Conservation (phyloP, 768 basidiomycete species). For the Lactarius evosmus region DNA sequence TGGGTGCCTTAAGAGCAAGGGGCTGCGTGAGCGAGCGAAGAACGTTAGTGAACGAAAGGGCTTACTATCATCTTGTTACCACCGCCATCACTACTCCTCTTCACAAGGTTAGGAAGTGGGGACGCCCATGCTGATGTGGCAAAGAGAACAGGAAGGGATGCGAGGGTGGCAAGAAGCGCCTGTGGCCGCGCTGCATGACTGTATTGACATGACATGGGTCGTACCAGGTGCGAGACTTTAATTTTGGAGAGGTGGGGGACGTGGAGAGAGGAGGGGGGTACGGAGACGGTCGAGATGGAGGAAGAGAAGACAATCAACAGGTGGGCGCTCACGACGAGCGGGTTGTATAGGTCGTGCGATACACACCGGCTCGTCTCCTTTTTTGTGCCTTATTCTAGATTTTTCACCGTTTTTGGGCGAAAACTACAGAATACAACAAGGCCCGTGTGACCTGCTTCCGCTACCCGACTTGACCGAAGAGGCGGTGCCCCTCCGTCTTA, state of each 20-base stretch:
- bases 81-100: not conserved
- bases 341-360: not conserved
- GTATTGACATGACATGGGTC: conserved; percentile 23
- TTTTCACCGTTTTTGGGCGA: not conserved
- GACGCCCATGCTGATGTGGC: conserved; percentile 10
- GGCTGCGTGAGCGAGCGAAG: not conserved
- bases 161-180: not conserved
- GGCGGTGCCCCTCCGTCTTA: not conserved
- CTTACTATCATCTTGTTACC: conserved; percentile 14
- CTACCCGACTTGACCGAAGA: not conserved
- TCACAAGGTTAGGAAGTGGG: conserved; percentile 9
- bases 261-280: not conserved
- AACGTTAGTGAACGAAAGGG: not conserved
- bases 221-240: not conserved
- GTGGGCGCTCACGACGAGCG: conserved; percentile 1
- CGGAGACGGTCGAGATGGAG: not conserved
- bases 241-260: not conserved
- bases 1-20: conserved; percentile 17
- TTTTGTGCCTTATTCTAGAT: not conserved
- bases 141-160: conserved; percentile 3
- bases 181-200: not conserved
- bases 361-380: not conserved
- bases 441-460: not conserved
- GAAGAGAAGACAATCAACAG: not conserved
- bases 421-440: too few relatives aligned